phyloP scores from a whole-genome alignment of 345 rosid genomes.

The Acer negundo region DNA sequence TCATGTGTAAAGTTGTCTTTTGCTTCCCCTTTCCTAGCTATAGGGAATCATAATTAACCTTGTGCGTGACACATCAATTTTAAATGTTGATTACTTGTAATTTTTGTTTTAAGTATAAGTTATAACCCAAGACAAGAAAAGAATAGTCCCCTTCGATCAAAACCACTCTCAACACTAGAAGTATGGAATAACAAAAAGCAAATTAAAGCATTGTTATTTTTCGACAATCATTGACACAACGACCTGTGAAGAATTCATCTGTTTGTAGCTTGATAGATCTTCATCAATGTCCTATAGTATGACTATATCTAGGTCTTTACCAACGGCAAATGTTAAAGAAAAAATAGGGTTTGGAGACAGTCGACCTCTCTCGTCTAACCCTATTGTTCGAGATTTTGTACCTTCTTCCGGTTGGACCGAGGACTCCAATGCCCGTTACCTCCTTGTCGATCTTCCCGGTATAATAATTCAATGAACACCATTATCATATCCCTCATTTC shows the following conservation, averaged over 20 bases:
- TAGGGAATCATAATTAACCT: too few relatives aligned
- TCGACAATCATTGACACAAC: too few relatives aligned
- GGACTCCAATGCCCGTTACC: constrained; percentile 40
- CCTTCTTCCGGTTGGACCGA: constrained; percentile 53
- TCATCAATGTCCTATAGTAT: too few relatives aligned
- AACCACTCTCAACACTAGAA: not conserved
- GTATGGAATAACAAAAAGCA: constrained; percentile 6
- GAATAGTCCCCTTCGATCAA: constrained; percentile 20
- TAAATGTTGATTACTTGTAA: too few relatives aligned
- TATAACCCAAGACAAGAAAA: constrained; percentile 29
- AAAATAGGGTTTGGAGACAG: not conserved
- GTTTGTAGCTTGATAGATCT: not conserved
- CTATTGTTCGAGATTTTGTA: constrained; percentile 27
- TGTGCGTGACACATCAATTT: too few relatives aligned
- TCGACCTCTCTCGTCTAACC: constrained; percentile 3
- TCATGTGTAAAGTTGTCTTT: too few relatives aligned
- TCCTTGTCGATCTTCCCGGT: constrained; percentile 64
- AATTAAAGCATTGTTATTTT: too few relatives aligned
- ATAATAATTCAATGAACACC: not conserved
- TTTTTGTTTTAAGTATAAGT: too few relatives aligned
- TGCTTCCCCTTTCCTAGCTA: too few relatives aligned
- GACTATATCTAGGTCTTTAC: not conserved
- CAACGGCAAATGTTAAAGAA: constrained; percentile 29
- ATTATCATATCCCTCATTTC: too few relatives aligned
- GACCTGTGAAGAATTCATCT: too few relatives aligned